Conservation (phyloP, 441 rosid species). For the Euphorbia schlechtendalii region DNA sequence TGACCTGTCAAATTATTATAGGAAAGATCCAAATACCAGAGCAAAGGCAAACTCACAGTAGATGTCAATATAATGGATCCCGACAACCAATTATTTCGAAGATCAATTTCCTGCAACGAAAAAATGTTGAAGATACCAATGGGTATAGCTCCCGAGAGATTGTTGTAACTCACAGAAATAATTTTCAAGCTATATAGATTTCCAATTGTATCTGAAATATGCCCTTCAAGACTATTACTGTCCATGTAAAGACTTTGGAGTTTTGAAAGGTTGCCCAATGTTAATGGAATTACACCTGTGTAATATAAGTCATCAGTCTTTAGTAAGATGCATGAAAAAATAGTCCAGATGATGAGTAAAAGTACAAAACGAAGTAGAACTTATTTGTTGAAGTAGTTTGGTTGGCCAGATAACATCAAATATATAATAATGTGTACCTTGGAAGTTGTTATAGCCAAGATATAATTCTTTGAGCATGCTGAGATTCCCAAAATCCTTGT, state of each 20-base stretch:
- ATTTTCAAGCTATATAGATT: neutral
- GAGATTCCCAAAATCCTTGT: too few species aligned
- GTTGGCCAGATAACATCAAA: too few species aligned
- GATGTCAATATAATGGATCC: neutral
- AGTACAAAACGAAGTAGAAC: too few species aligned
- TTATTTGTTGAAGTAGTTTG: too few species aligned
- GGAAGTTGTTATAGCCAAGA: too few species aligned
- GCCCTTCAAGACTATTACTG: neutral
- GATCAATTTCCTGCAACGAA: neutral
- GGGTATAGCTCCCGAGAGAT: conserved; percentile 10
- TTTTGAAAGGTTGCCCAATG: neutral
- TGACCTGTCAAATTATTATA: too few species aligned
- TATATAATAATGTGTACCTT: too few species aligned
- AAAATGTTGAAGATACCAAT: conserved; percentile 7
- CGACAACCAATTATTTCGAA: neutral
- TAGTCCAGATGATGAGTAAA: too few species aligned
- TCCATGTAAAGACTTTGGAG: neutral
- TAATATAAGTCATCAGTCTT: too few species aligned
- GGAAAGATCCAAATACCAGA: neutral
- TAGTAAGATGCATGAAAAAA: too few species aligned
- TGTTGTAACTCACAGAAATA: neutral
- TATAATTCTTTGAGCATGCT: conserved; percentile 19
- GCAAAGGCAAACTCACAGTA: neutral
- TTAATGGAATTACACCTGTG: neutral
- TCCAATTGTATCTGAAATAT: neutral